Conservation (phyloP, 805 yeast species). For the Kodamaea restingae region DNA sequence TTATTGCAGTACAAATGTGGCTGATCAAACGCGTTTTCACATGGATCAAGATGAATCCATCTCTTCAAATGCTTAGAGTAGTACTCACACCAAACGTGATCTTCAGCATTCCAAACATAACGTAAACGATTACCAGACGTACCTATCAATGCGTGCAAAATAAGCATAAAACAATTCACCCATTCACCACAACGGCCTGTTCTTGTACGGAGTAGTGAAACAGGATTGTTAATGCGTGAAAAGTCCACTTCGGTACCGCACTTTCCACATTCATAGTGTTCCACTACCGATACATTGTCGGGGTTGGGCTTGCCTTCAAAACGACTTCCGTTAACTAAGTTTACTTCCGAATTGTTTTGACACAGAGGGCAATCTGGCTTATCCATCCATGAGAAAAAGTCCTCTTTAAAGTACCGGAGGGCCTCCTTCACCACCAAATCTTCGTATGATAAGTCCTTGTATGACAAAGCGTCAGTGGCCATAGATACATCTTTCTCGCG, state of each 20-base stretch:
- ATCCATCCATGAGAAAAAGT: slow-evolving; percentile 82
- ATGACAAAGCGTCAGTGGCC: slow-evolving; percentile 4
- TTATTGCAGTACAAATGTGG: slow-evolving; percentile 75
- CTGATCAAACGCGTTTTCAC: slow-evolving; percentile 82
- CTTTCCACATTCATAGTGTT: slow-evolving; percentile 54
- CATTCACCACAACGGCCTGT: slow-evolving; percentile 93
- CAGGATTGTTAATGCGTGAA: slow-evolving; percentile 73
- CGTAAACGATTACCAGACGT: slow-evolving; percentile 35
- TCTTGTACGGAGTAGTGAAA: slow-evolving; percentile 54
- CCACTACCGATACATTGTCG: slow-evolving; percentile 52
- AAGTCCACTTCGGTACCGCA: slow-evolving; percentile 54
- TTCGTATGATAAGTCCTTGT: slow-evolving; percentile 23
- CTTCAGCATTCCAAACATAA: slow-evolving; percentile 85
- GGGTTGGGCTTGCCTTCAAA: slow-evolving; percentile 34
- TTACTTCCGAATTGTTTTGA: slow-evolving; percentile 30
- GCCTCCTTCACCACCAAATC: slow-evolving; percentile 34
- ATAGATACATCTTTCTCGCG: slow-evolving; percentile 26
- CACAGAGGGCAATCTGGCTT: slow-evolving; percentile 60
- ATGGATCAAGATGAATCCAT: slow-evolving; percentile 89
- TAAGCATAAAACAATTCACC: slow-evolving; percentile 77
- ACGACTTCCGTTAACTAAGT: slow-evolving; percentile 36
- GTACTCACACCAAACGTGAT: slow-evolving; percentile 95
- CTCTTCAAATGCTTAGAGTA: slow-evolving; percentile 55
- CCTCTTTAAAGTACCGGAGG: slow-evolving; percentile 55
- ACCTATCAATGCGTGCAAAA: slow-evolving; percentile 61